Conservation (phyloP, 2,329 filamentous ascomycete genomes). For the Cladosporium sp. region DNA sequence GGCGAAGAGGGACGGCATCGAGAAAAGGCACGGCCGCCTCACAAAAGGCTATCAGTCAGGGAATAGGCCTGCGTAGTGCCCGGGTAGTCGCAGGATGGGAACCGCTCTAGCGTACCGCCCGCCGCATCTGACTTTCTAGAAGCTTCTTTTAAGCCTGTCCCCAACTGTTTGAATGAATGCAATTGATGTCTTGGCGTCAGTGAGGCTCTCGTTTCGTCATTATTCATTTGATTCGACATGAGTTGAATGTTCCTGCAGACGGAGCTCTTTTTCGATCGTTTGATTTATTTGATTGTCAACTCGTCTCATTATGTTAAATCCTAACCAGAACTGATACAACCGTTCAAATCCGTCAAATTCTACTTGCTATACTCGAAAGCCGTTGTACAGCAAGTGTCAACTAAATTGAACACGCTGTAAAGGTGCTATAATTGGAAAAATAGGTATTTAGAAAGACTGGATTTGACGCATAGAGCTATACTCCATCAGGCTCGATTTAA, state of each 20-base stretch:
- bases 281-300: background rate
- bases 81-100: slow-evolving; percentile 11
- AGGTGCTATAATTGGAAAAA: background rate
- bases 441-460: too few relatives aligned
- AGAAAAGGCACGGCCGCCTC: slow-evolving; percentile 15
- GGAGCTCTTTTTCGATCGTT: background rate
- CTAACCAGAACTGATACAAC: background rate
- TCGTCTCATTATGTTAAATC: background rate
- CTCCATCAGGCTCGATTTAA: background rate
- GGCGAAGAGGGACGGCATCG: slow-evolving; percentile 26
- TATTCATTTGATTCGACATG: background rate
- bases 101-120: slow-evolving; percentile 8
- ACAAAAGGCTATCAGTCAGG: slow-evolving; percentile 12
- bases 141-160: background rate
- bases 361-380: background rate
- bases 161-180: background rate
- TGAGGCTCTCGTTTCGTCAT: background rate
- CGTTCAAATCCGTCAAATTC: background rate
- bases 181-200: background rate
- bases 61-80: slow-evolving; percentile 14
- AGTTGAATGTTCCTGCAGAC: background rate
- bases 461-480: background rate
- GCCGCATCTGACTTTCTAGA: background rate
- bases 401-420: background rate
- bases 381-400: background rate